Evolutionary conservation across 2,329 filamentous ascomycete species (phyloP).

Genomic region (Penicillium brevicompactum): DNA sequence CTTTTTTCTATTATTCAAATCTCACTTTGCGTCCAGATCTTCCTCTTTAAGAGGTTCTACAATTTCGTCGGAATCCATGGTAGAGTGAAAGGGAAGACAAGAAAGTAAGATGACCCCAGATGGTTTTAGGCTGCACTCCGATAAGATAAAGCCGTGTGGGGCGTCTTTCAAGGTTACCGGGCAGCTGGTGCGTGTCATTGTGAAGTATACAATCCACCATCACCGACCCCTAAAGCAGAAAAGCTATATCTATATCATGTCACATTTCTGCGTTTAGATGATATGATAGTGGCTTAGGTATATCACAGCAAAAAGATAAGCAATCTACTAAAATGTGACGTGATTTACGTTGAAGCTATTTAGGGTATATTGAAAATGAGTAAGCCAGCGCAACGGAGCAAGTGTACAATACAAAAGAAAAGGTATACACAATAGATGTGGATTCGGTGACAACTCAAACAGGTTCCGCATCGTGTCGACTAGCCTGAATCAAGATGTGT

Average conservation of each 20-base stretch:
- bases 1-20: too few relatives aligned
- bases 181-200: too few relatives aligned
- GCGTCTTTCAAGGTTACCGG: not conserved
- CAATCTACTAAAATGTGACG: too few relatives aligned
- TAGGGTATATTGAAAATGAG: not conserved
- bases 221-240: too few relatives aligned
- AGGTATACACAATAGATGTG: too few relatives aligned
- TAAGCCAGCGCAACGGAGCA: not conserved
- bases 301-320: too few relatives aligned
- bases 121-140: constrained; percentile 28
- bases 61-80: constrained; percentile 34
- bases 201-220: too few relatives aligned
- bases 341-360: too few relatives aligned
- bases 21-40: constrained; percentile 36
- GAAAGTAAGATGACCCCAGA: constrained; percentile 11
- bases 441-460: not conserved
- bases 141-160: constrained; percentile 25
- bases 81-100: not conserved
- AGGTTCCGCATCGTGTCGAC: constrained; percentile 2
- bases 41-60: constrained; percentile 22
- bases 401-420: constrained; percentile 2
- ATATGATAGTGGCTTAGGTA: too few relatives aligned
- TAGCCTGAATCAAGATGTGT: constrained; percentile 7
- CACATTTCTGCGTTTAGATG: too few relatives aligned
- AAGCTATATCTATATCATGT: too few relatives aligned